Percentiles rank a stretch among this genome's conserved stretches.
These are phyloP conservation scores for Chromera velia DNA, from an alignment of 73 alveolate species.

Conservation along the genomic window DNA sequence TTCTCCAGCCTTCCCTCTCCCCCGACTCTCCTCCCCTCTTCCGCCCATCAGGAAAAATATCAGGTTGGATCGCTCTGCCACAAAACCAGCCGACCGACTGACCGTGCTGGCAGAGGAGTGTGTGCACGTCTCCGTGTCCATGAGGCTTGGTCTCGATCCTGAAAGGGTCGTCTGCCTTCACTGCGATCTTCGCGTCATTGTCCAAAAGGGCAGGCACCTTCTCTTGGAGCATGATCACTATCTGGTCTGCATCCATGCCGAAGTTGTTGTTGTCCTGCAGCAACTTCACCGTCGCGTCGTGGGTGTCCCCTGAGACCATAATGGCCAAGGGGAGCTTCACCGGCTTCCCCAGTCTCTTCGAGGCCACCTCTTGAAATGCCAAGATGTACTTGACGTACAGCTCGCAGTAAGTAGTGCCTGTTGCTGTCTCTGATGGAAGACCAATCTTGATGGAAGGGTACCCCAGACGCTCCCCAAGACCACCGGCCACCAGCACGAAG, in stretches of 20 bases:
- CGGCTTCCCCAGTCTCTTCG: constrained; percentile 48
- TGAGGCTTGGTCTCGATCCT: constrained; percentile 74
- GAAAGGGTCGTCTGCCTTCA: constrained; percentile 16
- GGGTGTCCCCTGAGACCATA: constrained; percentile 97
- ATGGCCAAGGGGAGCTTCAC: constrained; percentile 79
- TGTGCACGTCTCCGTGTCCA: constrained; percentile 87
- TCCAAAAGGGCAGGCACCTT: constrained; percentile 81
- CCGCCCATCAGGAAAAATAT: too few species aligned
- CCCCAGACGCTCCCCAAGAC: constrained; percentile 96
- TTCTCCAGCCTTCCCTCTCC: too few species aligned
- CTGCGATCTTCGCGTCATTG: constrained; percentile 68
- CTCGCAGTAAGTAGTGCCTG: constrained; percentile 68
- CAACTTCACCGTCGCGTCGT: constrained; percentile 64
- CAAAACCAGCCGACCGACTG: not conserved
- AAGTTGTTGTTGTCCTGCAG: constrained; percentile 50
- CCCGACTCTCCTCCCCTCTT: too few species aligned
- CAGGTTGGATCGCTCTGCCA: not conserved
- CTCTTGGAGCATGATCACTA: constrained; percentile 65
- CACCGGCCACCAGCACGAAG: constrained; percentile 96
- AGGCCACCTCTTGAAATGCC: constrained; percentile 70
- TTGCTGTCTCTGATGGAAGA: constrained; percentile 69
- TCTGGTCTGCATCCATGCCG: constrained; percentile 55
- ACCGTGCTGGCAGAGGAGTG: constrained; percentile 64
- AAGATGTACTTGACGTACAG: constrained; percentile 69
- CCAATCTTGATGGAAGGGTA: constrained; percentile 91